phyloP scores from a whole-genome alignment of 2,329 filamentous ascomycete species.

The Pleurostoma richardsiae region DNA sequence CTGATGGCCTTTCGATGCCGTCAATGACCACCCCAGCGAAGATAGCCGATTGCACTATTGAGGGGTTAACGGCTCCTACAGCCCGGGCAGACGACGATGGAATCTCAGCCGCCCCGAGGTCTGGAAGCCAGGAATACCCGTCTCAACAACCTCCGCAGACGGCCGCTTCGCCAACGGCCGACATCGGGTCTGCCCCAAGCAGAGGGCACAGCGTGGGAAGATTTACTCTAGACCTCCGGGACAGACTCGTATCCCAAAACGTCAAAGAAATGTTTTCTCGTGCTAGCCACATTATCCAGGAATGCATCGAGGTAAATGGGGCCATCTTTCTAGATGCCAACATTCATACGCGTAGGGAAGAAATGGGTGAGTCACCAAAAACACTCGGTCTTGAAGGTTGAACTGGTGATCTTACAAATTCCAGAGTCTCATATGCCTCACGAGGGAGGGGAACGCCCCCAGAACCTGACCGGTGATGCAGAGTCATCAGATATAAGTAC shows the following conservation, averaged over 20 bases:
- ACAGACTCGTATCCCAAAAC: too few relatives aligned
- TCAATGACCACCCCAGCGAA: too few relatives aligned
- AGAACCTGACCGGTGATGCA: too few relatives aligned
- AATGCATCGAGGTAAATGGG: slow-evolving; percentile 36
- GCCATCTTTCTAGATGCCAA: slow-evolving; percentile 27
- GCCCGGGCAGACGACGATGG: background rate
- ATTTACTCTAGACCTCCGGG: background rate
- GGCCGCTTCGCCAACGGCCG: background rate
- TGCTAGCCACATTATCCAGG: slow-evolving; percentile 36
- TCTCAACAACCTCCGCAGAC: background rate
- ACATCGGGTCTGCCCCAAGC: too few relatives aligned
- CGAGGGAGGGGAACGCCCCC: too few relatives aligned
- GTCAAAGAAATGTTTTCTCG: slow-evolving; percentile 24
- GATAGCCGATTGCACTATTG: too few relatives aligned
- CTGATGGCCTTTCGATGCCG: too few relatives aligned
- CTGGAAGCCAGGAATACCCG: background rate
- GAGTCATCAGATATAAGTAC: too few relatives aligned
- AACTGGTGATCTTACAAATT: too few relatives aligned
- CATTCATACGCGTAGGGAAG: slow-evolving; percentile 19
- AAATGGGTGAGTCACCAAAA: background rate
- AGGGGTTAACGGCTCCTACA: too few relatives aligned
- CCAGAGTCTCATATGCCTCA: too few relatives aligned
- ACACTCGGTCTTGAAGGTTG: too few relatives aligned
- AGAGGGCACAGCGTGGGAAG: background rate
- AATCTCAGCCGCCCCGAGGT: background rate